Evolutionary conservation across 129 eudicot species (phyloP), one percentile per base, ranked within the genome.

Genomic region (Chrysanthemum lavandulifolium): DNA sequence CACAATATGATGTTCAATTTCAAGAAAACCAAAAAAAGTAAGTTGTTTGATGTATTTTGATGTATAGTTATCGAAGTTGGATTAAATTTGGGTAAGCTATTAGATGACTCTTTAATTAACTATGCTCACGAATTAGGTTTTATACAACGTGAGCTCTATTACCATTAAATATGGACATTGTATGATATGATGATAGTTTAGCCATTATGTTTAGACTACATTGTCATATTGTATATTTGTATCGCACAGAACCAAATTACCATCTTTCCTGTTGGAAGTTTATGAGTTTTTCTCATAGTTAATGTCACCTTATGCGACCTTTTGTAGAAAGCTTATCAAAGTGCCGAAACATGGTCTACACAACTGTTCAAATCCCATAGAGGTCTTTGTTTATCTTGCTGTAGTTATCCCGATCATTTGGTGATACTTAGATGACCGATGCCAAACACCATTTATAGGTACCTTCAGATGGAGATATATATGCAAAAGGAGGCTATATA

Each of bases 321-420:
- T 92, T 86, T 84, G 92, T 92, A 71, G 96, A 92, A 48, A 92
- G 98, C 91, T 84, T 92, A 79, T 53, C 91, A 58, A 67, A 73
- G 63, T 92, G 98, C 79, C 98, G 67, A 92, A 92, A 85, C 98
- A 92, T 76, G 98, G 98, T 65, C 78, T 92, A 6, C 98, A 92
- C 65, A 92, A 92, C 69, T n/a, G n/a, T n/a, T n/a, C n/a, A n/a
- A n/a, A n/a, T 85, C 57, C 98, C 98, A 5, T 95, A 92, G 78
- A 89, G 96, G 96, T 92, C 68, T 59, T 2, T 25, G 19, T 14
- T 33, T 14, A 29, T 13, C 31, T 27, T 27, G 31, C n/a, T 11
- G 23, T 40, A 36, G 13, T 40, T 31, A 48, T 29, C 27, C 53
- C 50, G 51, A 25, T 71, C 65, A 55, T 12, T 12, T 16, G 29